phyloP scores from a whole-genome alignment of 2,329 filamentous ascomycete species.

The Alternaria brassicicola region DNA sequence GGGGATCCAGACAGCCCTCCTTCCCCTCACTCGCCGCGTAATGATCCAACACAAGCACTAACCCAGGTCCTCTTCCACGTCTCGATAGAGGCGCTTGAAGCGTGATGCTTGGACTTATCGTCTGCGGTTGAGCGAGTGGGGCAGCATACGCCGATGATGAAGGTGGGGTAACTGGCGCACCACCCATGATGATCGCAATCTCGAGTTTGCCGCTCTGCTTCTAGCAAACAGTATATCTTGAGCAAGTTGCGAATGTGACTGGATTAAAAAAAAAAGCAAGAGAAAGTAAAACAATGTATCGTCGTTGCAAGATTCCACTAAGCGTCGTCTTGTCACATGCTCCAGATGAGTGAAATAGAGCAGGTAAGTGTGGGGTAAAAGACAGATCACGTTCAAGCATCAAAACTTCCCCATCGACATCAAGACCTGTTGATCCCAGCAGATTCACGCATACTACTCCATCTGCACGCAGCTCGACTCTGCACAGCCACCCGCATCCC shows the following conservation, averaged over 20 bases:
- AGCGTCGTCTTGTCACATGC: not conserved
- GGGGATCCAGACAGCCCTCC: constrained; percentile 57
- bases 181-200: constrained; percentile 15
- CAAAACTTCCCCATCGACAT: too few relatives aligned
- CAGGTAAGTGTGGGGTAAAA: not conserved
- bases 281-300: not conserved
- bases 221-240: too few relatives aligned
- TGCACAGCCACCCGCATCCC: not conserved
- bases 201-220: not conserved
- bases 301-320: too few relatives aligned
- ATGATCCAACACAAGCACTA: constrained; percentile 54
- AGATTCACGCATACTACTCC: too few relatives aligned
- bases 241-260: too few relatives aligned
- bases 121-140: constrained; percentile 23
- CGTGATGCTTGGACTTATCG: constrained; percentile 38
- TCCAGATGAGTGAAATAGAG: not conserved
- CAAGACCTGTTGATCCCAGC: too few relatives aligned
- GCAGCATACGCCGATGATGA: not conserved
- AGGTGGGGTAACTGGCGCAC: constrained; percentile 16
- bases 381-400: too few relatives aligned
- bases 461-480: too few relatives aligned
- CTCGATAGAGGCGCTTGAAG: constrained; percentile 58
- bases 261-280: not conserved
- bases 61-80: constrained; percentile 55
- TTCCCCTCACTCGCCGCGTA: constrained; percentile 36